Evolutionary conservation across 1,139 yeast species (phyloP).

Genomic region (Meyerozyma athensensis): DNA sequence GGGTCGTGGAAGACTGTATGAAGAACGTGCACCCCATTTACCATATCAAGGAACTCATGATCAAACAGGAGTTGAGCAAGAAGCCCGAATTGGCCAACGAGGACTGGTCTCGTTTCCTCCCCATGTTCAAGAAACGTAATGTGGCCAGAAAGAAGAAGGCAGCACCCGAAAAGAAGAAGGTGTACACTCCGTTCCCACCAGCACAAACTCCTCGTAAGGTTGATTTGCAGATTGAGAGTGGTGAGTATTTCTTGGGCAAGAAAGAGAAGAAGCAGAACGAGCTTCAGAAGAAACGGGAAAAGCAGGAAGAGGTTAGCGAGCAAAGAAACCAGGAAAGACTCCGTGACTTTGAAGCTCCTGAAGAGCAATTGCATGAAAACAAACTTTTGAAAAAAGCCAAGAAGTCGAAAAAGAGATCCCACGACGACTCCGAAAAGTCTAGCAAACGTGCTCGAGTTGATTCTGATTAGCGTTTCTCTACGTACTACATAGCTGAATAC

Average conservation of each 20-base stretch:
- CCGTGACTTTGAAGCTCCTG: conserved; percentile 82
- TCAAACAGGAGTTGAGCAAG: conserved; percentile 89
- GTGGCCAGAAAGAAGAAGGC: conserved; percentile 82
- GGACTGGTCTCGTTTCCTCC: conserved; percentile 96
- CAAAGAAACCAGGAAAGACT: conserved; percentile 66
- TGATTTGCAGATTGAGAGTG: conserved; percentile 96
- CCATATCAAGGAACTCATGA: conserved; percentile 95
- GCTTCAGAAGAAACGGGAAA: conserved; percentile 71
- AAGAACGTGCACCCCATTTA: conserved; percentile 92
- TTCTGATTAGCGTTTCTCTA: neutral
- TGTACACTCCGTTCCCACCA: conserved; percentile 99
- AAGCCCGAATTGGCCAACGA: conserved; percentile 93
- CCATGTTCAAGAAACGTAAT: conserved; percentile 93
- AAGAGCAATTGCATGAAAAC: conserved; percentile 53
- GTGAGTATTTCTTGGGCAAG: conserved; percentile 93
- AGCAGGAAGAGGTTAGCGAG: conserved; percentile 67
- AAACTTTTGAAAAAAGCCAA: conserved; percentile 17
- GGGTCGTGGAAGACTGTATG: conserved; percentile 98
- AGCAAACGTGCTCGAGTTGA: neutral
- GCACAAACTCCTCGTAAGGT: conserved; percentile 95
- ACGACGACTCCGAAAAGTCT: conserved; percentile 1
- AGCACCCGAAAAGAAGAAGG: conserved; percentile 64
- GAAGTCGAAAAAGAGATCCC: conserved; percentile 13
- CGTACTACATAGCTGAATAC: conserved; percentile 1
- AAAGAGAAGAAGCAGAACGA: conserved; percentile 71